A percentile compares a stretch with the other conserved stretches of the same genome.
Conservation (phyloP, 2,329 filamentous ascomycete species). For the Exophiala sp. region DNA sequence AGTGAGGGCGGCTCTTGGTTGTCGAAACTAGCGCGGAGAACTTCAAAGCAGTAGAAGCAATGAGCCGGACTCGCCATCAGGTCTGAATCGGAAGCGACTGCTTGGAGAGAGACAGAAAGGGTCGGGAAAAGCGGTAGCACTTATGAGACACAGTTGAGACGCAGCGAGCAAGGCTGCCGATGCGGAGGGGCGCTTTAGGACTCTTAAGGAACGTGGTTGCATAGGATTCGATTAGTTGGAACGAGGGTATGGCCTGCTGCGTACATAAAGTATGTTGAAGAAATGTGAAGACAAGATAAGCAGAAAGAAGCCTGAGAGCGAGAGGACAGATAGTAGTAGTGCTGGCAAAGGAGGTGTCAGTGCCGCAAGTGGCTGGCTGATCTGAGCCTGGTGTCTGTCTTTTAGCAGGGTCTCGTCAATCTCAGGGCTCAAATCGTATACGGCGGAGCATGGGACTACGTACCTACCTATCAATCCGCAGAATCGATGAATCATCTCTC, state of each 20-base stretch:
- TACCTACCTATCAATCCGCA: too few relatives aligned
- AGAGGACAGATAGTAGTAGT: conserved; percentile 7
- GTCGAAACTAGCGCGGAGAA: conserved; percentile 68
- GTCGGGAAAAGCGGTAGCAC: not conserved
- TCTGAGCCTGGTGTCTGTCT: too few relatives aligned
- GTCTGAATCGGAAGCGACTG: not conserved
- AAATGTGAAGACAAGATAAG: conserved; percentile 6
- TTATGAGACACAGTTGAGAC: not conserved
- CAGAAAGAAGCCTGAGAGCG: conserved; percentile 8
- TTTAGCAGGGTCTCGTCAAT: too few relatives aligned
- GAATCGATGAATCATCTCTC: too few relatives aligned
- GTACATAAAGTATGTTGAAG: not conserved
- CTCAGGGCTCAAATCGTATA: too few relatives aligned
- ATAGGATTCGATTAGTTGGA: not conserved
- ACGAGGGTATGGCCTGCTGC: conserved; percentile 1
- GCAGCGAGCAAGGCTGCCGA: not conserved
- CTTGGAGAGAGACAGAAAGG: not conserved
- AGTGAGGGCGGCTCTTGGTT: conserved; percentile 62
- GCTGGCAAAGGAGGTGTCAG: not conserved
- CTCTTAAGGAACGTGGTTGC: not conserved
- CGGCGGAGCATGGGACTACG: too few relatives aligned
- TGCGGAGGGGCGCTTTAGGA: not conserved
- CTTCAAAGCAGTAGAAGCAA: conserved; percentile 91
- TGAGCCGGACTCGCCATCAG: conserved; percentile 78
- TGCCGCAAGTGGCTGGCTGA: not conserved